Base-by-base conservation (phyloP, 2,329 filamentous ascomycete genomes). In the Dactylonectria estremocensis region DNA sequence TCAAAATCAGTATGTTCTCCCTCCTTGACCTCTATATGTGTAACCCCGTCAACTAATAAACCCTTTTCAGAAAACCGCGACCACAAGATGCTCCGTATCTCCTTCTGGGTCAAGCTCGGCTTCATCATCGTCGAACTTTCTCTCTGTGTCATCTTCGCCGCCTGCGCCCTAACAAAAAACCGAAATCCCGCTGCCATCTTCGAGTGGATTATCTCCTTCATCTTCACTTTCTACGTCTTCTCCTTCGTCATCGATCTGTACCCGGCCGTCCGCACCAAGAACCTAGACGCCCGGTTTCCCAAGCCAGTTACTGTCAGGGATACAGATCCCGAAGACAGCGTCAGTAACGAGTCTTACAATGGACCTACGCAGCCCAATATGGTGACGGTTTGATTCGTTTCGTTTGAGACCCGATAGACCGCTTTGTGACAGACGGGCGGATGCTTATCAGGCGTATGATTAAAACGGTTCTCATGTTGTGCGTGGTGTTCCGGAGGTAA, bases 241-340 rank as follows among this genome's bases (percentile, higher is more conserved):
- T 94, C 92, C 68, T 98, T 97, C 84, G 88, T 92, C 76, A 87
- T 98, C 78, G 95, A 99, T 82, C 89, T 99, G 56, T 87, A 93
- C 70, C 96, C 96, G 0, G 93, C 94, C 11, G 85, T 92, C 2
- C 85, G 88, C 69, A 92, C 90, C 11, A 89, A 87, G 64, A 56
- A 64, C 7, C 76, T 64, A 22, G 65, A 69, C 20, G 63, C 73
- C 18, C 75, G 80, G 40, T 81, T 78, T 24, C 65, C 70, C 3
- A 82, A 80, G 67, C 67, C 72, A 13, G 24, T 20, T 53, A n/a
- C n/a, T n/a, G 28, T n/a, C 5, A 20, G 40, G 4, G 62, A 68
- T 33, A 65, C 45, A 16, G 31, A 61, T 37, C 53, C 10, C 31
- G 53, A 57, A 14, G 64, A 52, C 24, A 66, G 58, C 22, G 13